These are phyloP conservation scores for Diplotaxis tenuifolia DNA, from an alignment of 345 rosid genomes.

Conservation along the genomic window DNA sequence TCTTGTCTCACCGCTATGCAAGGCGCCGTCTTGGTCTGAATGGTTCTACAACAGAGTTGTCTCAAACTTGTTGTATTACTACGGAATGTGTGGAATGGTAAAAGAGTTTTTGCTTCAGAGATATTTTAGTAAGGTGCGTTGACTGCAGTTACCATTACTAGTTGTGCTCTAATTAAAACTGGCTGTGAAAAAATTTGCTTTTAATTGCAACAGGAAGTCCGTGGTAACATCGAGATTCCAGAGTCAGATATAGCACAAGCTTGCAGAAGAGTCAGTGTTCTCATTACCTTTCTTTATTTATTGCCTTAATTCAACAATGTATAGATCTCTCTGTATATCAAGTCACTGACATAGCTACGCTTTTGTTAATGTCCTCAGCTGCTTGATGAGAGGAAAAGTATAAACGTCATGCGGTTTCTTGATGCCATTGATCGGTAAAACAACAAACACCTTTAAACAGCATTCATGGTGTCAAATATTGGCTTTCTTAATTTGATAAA, in stretches of 20 bases:
- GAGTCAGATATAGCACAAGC: conserved; percentile 93
- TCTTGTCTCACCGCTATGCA: conserved; percentile 89
- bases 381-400: conserved; percentile 82
- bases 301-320: not conserved
- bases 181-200: not conserved
- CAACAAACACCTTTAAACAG: conserved; percentile 1
- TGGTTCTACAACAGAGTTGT: conserved; percentile 87
- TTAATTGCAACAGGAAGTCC: conserved; percentile 66
- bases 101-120: conserved; percentile 82
- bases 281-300: not conserved
- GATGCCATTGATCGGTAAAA: conserved; percentile 61
- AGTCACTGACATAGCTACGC: not conserved
- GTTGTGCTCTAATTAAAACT: not conserved
- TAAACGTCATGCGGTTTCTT: conserved; percentile 65
- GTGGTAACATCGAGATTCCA: conserved; percentile 66
- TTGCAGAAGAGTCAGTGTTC: conserved; percentile 69
- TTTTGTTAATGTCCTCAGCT: conserved; percentile 44
- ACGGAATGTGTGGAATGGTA: conserved; percentile 84
- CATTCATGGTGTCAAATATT: not conserved
- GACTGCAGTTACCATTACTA: not conserved
- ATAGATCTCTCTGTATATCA: conserved; percentile 1
- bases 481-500: not conserved
- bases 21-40: conserved; percentile 91
- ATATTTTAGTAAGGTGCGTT: conserved; percentile 85
- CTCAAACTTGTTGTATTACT: conserved; percentile 74